Evolutionary conservation across 1,284 basidiomycete species (phyloP), one percentile per base, ranked within the genome.

Genomic region (Ustilago trichophora): DNA sequence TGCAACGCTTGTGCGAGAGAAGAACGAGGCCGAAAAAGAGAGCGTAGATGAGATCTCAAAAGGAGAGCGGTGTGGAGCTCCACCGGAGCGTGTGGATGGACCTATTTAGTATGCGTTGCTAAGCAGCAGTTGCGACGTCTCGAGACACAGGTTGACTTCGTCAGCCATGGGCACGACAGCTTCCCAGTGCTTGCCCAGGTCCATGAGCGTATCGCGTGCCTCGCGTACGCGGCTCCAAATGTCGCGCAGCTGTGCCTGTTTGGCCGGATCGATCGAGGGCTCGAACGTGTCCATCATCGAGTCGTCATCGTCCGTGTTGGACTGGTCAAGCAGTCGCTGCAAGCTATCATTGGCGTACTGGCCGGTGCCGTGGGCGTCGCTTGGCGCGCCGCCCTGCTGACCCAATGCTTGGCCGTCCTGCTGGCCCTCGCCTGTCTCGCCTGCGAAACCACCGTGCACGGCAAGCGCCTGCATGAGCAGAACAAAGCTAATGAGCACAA

Each of bases 391-490:
- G 22, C 51, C 25, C 29, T 51, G 40, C 16, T 35, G 43, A 13
- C 11, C 40, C 3, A 36, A 29, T 21, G 13, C 25, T 8, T 60
- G 45, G 13, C 41, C 48, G 15, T 47, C 57, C 26, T 58, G 37
- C 32, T 46, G 47, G 12, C 16, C 50, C 9, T 50, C 36, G 18
- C 38, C 57, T 13, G 24, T 29, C 4, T 67, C 56, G 34, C 59
- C 56, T 3, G 55, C 55, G 32, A 62, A 62, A 10, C 65, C 60
- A 13, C 66, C 65, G 26, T 65, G 66, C 11, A 77, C 63, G 2
- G 73, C 72, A 16, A 77, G 54, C 10, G 75, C 75, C 38, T 76
- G 73, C 75, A 77, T 77, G 25, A 77, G 72, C 26, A 75, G 56
- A 36, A 74, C 72, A 38, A 76, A 77, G 29, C 63, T 69, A 50